These are phyloP conservation scores for Candida methanosorbosa DNA, from an alignment of 805 yeast species.

Conservation along the genomic window DNA sequence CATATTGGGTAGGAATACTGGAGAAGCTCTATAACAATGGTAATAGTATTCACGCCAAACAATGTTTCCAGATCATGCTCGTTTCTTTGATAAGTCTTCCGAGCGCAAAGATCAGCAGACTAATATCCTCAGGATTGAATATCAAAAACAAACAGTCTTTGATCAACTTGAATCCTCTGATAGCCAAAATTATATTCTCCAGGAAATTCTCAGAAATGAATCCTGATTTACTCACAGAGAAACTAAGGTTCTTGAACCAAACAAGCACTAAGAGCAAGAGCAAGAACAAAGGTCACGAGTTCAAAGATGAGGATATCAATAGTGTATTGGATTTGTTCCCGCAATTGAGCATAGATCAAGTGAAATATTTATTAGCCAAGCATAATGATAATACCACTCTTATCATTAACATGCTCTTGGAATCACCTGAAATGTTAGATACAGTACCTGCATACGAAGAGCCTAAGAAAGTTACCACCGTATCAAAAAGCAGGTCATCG, in stretches of 20 bases:
- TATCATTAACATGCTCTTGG: conserved; percentile 53
- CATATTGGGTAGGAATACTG: conserved; percentile 49
- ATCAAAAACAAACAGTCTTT: conserved; percentile 34
- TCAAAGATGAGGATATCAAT: conserved; percentile 29
- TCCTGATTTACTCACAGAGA: conserved; percentile 41
- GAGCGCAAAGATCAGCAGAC: conserved; percentile 29
- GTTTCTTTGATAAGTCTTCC: conserved; percentile 44
- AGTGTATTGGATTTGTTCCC: conserved; percentile 60
- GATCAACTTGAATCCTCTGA: conserved; percentile 38
- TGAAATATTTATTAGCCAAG: conserved; percentile 38
- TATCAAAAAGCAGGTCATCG: conserved; percentile 4
- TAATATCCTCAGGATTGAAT: conserved; percentile 36
- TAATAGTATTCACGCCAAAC: conserved; percentile 37
- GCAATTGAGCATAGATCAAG: conserved; percentile 36
- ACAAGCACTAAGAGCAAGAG: not conserved
- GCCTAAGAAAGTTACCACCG: conserved; percentile 9
- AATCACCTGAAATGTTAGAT: conserved; percentile 41
- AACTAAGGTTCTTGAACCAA: conserved; percentile 36
- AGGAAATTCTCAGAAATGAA: conserved; percentile 33
- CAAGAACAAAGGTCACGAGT: not conserved
- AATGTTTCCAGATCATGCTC: conserved; percentile 39
- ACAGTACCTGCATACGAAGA: conserved; percentile 21
- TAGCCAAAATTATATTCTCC: conserved; percentile 45
- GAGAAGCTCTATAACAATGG: conserved; percentile 55
- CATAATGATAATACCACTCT: conserved; percentile 45